Conservation (phyloP, 331 rosid species). For the Malus hybrid region DNA sequence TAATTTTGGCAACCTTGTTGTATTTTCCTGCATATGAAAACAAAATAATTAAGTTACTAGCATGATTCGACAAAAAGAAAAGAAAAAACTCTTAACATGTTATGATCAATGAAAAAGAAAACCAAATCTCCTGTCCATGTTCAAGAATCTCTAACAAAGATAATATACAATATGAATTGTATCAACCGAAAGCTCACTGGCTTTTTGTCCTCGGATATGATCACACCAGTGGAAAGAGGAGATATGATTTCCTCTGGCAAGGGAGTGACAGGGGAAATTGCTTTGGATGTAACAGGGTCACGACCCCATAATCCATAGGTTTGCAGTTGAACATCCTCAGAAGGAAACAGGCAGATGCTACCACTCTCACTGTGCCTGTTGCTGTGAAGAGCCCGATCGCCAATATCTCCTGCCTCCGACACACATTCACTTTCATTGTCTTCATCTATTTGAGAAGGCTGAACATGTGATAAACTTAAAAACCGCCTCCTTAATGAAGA, state of each 20-base stretch:
- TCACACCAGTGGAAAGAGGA: constrained; percentile 26
- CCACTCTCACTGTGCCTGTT: constrained; percentile 37
- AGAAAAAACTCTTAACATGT: not conserved
- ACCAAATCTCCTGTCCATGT: not conserved
- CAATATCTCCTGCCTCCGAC: constrained; percentile 92
- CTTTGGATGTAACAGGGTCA: constrained; percentile 2
- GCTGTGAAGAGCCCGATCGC: constrained; percentile 73
- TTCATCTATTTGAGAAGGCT: constrained; percentile 23
- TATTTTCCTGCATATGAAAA: constrained; percentile 34
- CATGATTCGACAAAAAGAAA: not conserved
- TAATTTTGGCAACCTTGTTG: constrained; percentile 31
- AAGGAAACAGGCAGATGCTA: constrained; percentile 26
- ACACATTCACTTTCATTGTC: constrained; percentile 40
- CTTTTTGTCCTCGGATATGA: constrained; percentile 20
- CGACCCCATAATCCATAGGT: constrained; percentile 2
- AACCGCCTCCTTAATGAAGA: constrained; percentile 50
- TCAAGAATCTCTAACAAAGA: not conserved
- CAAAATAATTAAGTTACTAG: not conserved
- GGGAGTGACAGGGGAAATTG: constrained; percentile 30
- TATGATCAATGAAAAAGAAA: not conserved
- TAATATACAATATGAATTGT: not conserved
- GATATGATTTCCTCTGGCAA: constrained; percentile 26
- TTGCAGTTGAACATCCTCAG: constrained; percentile 24
- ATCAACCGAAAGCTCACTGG: constrained; percentile 34
- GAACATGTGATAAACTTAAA: constrained; percentile 30